Base-by-base conservation (phyloP, 352 stramenopile species). In the Phytophthora kernoviae region DNA sequence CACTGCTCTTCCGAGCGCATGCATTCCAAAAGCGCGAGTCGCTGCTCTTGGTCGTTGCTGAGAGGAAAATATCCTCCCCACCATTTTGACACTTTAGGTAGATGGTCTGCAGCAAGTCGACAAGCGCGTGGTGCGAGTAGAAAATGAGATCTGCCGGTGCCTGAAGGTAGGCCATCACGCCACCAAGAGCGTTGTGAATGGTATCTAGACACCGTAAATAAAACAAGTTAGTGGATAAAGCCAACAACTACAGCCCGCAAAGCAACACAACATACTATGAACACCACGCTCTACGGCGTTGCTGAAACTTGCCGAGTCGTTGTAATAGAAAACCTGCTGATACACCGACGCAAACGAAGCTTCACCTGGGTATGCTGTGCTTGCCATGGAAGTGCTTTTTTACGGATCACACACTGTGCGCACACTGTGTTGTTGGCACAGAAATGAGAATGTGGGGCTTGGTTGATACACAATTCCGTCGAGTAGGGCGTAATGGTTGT, bases 41-140 rank as follows among this genome's bases (percentile, higher is more conserved):
- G 8, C 20, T 79, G 14, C 40, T 50, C 37, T 84, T 87, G n/a
- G 58, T 48, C 1, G 2, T 14, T 1, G 26, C 15, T 0, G 69
- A 65, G n/a, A 83, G 52, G 1, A 63, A 40, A 2, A 67, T 45
- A 2, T 59, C 62, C 15, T 71, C 65, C 8, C 34, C 51, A 9
- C 77, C 77, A 15, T 71, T 32, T 41, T 77, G 74, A 49, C 81
- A 91, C 33, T 84, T 84, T 50, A 85, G 59, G 58, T 85, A 87
- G 49, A 88, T 80, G 2, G 57, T 62, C 32, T 79, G 67, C 0
- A 87, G 53, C 43, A 78, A 52, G 32, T 91, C 80, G 1, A 88
- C 14, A 11, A 70, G 42, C 5, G 58, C 71, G 43, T 90, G 77
- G 21, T 88, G 77, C 1, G 69, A 64, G 50, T 70, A 87, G 53